Percentiles rank a stretch among this genome's conserved stretches.
Evolutionary conservation across 306 rosid species (phyloP).

Genomic region (Trichosanthes truncata): DNA sequence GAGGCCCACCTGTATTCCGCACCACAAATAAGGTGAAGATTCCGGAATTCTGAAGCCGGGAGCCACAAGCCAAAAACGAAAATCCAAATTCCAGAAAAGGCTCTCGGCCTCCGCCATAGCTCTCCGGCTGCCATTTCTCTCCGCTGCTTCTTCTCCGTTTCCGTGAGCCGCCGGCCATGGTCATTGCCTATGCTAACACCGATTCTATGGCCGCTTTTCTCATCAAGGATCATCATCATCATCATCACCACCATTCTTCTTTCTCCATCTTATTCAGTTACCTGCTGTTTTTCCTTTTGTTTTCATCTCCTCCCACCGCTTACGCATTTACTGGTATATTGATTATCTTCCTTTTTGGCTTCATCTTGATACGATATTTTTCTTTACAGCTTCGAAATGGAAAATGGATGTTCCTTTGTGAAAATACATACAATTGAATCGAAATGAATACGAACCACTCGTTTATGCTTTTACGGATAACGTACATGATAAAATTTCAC

Average conservation of each 20-base stretch:
- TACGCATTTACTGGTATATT: conserved; percentile 32
- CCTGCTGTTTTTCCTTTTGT: conserved; percentile 17
- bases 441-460: not conserved
- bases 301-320: conserved; percentile 22
- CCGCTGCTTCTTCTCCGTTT: not conserved
- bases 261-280: conserved; percentile 4
- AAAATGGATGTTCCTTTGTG: not conserved
- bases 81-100: not conserved
- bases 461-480: not conserved
- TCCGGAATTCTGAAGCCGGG: not conserved
- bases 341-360: not conserved
- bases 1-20: not conserved
- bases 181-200: not conserved
- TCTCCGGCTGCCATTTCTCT: not conserved
- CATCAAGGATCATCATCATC: not conserved
- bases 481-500: not conserved
- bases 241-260: not conserved
- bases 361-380: not conserved
- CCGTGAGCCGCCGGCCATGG: not conserved
- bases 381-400: not conserved
- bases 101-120: not conserved
- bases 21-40: conserved; percentile 1
- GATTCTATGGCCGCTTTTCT: not conserved
- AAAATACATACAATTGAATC: not conserved
- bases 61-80: not conserved